Base-by-base conservation (phyloP, 164 flowering plant species). In the Aristolochia californica region DNA sequence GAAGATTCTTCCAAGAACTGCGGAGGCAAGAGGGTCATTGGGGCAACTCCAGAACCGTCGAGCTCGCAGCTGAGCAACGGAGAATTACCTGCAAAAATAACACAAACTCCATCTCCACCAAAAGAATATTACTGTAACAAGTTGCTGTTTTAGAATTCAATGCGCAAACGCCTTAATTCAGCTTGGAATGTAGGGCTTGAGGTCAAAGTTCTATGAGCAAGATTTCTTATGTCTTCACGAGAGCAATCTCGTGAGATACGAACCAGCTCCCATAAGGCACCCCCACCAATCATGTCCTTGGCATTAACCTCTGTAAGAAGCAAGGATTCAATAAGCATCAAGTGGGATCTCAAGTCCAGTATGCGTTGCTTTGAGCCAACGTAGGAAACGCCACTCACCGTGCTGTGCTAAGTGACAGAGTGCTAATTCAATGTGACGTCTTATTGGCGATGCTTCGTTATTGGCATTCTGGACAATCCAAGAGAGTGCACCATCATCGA, bases 331-430 rank as follows among this genome's bases (percentile, higher is more conserved):
- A 1, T 26, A 50, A 54, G 43, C 12, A 13, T 27, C 20, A 21
- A 8, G 5, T 14, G 4, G 15, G n/a, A 14, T 17, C 24, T 24
- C 20, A 24, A 24, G 10, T 16, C 24, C 13, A 16, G 48, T 34
- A 34, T 28, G 34, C 40, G 10, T 1, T 34, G 40, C 40, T 34
- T 2, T 34, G 10, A 34, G 40, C 40, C 1, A 34, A 34, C 40
- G 10, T n/a, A 34, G 23, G 18, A 44, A 24, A 38, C 13, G 1
- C 18, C 40, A 48, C 65, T 70, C 63, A 89, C 97, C 98, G 57
- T 85, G 94, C 48, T 93, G 97, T 24, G 96, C 99, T 55, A 93
- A 71, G 72, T 89, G 99, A 72, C 99, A 93, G 59, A 93, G 94
- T 22, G 99, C 96, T 50, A 89, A 95, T 72, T 93, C 98, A 55